A percentile compares a stretch with the other conserved stretches of the same genome.
phyloP scores from a whole-genome alignment of 331 rosid genomes.

The Quercus tomentella region DNA sequence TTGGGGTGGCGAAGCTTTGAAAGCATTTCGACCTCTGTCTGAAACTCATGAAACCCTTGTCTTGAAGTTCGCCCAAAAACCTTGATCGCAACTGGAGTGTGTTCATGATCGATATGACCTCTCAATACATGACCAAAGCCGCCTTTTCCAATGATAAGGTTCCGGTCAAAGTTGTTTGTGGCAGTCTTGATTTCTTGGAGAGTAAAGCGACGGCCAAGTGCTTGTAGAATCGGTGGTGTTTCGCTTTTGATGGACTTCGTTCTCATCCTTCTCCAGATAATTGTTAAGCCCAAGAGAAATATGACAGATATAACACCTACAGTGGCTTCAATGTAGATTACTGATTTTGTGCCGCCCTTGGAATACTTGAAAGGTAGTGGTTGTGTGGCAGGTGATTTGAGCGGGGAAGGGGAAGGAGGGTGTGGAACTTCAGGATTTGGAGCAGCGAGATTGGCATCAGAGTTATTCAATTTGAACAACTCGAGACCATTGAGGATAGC shows the following conservation, averaged over 20 bases:
- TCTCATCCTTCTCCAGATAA: no score
- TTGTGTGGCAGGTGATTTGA: no score
- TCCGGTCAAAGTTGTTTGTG: neutral
- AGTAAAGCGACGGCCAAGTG: neutral
- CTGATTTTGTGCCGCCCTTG: no score
- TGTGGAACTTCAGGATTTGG: no score
- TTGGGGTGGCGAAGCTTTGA: neutral
- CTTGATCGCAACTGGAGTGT: neutral
- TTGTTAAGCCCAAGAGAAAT: no score
- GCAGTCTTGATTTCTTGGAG: neutral
- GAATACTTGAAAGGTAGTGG: no score
- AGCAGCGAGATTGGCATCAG: neutral
- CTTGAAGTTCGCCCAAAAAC: neutral
- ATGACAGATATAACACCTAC: no score
- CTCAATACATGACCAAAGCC: neutral
- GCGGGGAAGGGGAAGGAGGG: no score
- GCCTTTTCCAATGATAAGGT: neutral
- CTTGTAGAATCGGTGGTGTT: no score
- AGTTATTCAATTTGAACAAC: neutral
- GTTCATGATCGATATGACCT: neutral
- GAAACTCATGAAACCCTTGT: neutral
- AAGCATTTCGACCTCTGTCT: neutral
- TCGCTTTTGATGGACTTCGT: no score
- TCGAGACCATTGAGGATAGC: neutral
- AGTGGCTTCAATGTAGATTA: no score